Base-by-base conservation (phyloP, 2,329 filamentous ascomycete species). In the Fusarium succisae region DNA sequence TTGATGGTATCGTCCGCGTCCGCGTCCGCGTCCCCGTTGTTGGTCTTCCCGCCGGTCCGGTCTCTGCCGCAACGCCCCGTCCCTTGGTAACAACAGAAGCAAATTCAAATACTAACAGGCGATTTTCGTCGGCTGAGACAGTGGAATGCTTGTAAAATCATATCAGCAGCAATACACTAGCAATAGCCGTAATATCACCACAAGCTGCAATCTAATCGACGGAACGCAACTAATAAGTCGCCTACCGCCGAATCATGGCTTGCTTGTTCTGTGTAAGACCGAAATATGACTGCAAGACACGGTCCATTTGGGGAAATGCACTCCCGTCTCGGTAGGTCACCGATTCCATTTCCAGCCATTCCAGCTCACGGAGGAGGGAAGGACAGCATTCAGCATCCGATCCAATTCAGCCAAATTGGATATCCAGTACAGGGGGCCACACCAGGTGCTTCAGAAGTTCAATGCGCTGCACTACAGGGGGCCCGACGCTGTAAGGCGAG, bases 271-370 rank as follows among this genome's bases (percentile, higher is more conserved):
- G 55, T 62, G 28, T 48, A 61, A 69, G 58, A 74, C 48, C 24
- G 51, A 60, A 50, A 72, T 70, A 74, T 72, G 47, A 69, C 30
- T 62, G 35, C 71, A 58, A 74, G 71, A 75, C 72, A 74, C n/a
- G 13, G 30, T 59, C 64, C 50, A 41, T 44, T 62, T 55, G 48
- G 30, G 53, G 61, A 67, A 57, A 66, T 47, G 9, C 24, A 24
- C 53, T 58, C 58, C 57, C 43, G 55, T 32, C 38, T 70, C 44
- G 53, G 53, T 26, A 61, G 20, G 47, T 32, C 35, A n/a, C 39
- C 38, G 53, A 39, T 55, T 66, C 63, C 61, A 55, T 67, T 60
- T 65, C 57, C 35, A 66, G 53, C 51, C 72, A 66, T 70, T 74
- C 50, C 72, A 74, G 60, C n/a, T 67, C 43, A n/a, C 38, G 59